Evolutionary conservation across 1,139 yeast species (phyloP).

Genomic region (Pichia sp.): DNA sequence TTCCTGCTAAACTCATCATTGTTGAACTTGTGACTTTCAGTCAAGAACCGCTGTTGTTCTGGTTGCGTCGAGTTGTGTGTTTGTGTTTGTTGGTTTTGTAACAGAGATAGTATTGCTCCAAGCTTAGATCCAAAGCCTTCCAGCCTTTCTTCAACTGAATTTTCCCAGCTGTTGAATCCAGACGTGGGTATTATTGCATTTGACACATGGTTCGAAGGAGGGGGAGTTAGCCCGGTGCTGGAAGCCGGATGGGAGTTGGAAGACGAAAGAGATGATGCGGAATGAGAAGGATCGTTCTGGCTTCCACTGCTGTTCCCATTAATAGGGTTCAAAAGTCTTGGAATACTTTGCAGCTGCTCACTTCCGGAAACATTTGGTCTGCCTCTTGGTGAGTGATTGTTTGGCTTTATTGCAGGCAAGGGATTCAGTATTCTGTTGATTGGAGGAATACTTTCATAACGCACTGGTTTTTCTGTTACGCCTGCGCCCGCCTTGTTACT

Average conservation of each 20-base stretch:
- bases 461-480: not conserved
- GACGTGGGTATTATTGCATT: not conserved
- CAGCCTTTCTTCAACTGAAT: slow-evolving; percentile 35
- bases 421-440: not conserved
- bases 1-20: not conserved
- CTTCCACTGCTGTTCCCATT: not conserved
- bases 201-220: not conserved
- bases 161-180: slow-evolving; percentile 24
- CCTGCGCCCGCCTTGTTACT: not conserved
- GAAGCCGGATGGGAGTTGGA: not conserved
- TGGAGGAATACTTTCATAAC: not conserved
- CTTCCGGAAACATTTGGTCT: not conserved
- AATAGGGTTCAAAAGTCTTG: slow-evolving; percentile 4
- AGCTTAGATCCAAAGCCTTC: slow-evolving; percentile 29
- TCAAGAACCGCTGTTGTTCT: not conserved
- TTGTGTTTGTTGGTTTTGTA: slow-evolving; percentile 20
- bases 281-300: not conserved
- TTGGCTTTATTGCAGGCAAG: not conserved
- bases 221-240: not conserved
- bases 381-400: not conserved
- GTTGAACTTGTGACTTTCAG: not conserved
- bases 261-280: not conserved
- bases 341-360: not conserved
- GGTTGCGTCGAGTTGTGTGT: slow-evolving; percentile 1
- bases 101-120: slow-evolving; percentile 23